Conservation (phyloP, 805 yeast genomes). For the Candida hispaniensis region DNA sequence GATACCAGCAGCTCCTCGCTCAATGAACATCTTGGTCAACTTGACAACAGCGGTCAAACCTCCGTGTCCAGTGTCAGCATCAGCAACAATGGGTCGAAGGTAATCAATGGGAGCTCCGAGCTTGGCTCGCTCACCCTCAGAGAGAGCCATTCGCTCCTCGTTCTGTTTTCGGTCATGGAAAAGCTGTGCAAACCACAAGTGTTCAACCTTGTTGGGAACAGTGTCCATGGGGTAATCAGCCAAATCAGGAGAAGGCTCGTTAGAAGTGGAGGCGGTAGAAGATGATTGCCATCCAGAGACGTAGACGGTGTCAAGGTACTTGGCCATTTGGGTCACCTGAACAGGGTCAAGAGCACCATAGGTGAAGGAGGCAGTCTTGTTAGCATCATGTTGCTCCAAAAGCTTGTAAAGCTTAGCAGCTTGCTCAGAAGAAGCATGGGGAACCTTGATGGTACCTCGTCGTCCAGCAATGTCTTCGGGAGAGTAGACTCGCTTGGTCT, state of each 20-base stretch:
- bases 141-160: conserved; percentile 55
- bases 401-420: conserved; percentile 71
- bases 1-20: conserved; percentile 97
- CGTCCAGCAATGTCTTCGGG: conserved; percentile 83
- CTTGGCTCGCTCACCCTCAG: conserved; percentile 57
- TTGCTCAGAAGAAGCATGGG: conserved; percentile 68
- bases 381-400: conserved; percentile 56
- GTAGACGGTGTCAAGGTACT: conserved; percentile 82
- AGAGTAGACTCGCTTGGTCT: conserved; percentile 77
- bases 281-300: conserved; percentile 99
- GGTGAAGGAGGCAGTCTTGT: conserved; percentile 72
- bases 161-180: conserved; percentile 97
- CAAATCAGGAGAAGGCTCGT: conserved; percentile 96
- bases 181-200: conserved; percentile 89
- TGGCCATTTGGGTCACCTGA: conserved; percentile 94
- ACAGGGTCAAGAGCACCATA: conserved; percentile 96
- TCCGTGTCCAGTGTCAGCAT: conserved; percentile 98
- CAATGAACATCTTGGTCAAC: conserved; percentile 90
- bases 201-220: conserved; percentile 97
- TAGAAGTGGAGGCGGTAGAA: conserved; percentile 92
- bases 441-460: conserved; percentile 67
- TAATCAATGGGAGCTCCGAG: conserved; percentile 64
- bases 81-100: conserved; percentile 90
- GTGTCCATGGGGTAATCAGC: conserved; percentile 99
- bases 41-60: conserved; percentile 94